Percentiles rank a stretch among this genome's conserved stretches.
Conservation (phyloP, 140 eudicot species). For the Oenanthe javanica region DNA sequence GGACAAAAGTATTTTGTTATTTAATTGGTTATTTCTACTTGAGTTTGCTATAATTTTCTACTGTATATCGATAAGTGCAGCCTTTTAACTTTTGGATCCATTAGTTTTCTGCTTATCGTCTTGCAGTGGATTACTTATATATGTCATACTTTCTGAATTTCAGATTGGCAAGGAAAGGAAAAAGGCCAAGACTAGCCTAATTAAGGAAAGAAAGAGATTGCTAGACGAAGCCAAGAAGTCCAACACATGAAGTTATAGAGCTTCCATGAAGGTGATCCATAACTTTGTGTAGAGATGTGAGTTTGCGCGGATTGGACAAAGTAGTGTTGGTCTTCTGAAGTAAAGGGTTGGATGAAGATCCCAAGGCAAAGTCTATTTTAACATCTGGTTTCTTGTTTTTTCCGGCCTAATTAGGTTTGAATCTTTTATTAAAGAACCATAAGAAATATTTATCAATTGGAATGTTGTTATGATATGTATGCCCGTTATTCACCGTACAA, state of each 20-base stretch:
- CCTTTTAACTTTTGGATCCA: not conserved
- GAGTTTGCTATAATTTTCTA: not conserved
- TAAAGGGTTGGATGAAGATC: no score
- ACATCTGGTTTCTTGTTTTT: not conserved
- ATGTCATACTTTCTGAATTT: not conserved
- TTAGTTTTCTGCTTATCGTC: not conserved
- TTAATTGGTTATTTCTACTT: not conserved
- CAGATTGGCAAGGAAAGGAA: slow-evolving; percentile 37
- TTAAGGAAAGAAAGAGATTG: slow-evolving; percentile 31
- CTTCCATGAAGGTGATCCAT: not conserved
- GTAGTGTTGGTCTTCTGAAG: not conserved
- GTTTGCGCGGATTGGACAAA: not conserved
- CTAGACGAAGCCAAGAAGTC: slow-evolving; percentile 24
- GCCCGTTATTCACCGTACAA: not conserved
- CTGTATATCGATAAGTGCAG: not conserved
- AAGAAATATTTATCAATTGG: not conserved
- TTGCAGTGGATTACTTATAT: not conserved
- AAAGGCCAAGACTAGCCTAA: slow-evolving; percentile 1
- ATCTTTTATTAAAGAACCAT: not conserved
- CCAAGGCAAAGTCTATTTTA: not conserved
- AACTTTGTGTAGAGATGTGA: not conserved
- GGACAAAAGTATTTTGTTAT: not conserved
- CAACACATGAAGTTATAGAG: not conserved
- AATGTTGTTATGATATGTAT: not conserved
- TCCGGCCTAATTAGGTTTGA: not conserved